Evolutionary conservation across 2,329 filamentous ascomycete species (phyloP), one percentile per base, ranked within the genome.

Genomic region (Alternaria triticina): DNA sequence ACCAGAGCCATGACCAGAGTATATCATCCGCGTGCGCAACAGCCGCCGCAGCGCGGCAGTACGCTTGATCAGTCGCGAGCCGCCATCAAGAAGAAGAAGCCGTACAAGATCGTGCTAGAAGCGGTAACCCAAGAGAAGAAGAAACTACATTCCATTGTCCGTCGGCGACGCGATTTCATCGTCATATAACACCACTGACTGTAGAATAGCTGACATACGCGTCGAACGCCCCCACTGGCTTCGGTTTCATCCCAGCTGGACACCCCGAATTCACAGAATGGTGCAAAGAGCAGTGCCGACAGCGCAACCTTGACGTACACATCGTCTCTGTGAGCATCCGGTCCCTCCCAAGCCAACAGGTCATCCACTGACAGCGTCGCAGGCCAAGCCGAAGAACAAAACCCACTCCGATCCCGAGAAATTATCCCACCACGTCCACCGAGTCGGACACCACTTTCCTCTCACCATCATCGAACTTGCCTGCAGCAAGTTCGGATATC

Each of bases 371-470:
- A 70, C 51, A 71, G 13, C 50, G 33, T 5, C 25, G 74, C 70
- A 77, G 79, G 75, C 74, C 9, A 76, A 75, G 57, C 77, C 78
- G 2, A 77, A 86, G 82, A 86, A 83, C 63, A 85, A 82, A 49
- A 84, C 82, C 27, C 82, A 86, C 70, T 77, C 81, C 63, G 77
- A 83, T 52, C 83, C 81, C 12, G 83, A 86, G 56, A 83, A 85
- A 62, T 78, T 90, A 3, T 87, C 87, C 3, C 84, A 88, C 70
- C 87, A 90, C 72, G 84, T 89, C 52, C 84, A 88, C 68, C 84
- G 88, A 44, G 84, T 89, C 65, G 88, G 88, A 15, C 87, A 88
- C 73, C 88, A 90, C 72, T 90, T 90, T 65, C 86, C 87, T 7
- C 84, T 84, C 61, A 80, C 84, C n/a, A 83, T 89, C 61, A 86